Evolutionary conservation across 306 rosid genomes (phyloP).

Genomic region (Quercus wislizeni): DNA sequence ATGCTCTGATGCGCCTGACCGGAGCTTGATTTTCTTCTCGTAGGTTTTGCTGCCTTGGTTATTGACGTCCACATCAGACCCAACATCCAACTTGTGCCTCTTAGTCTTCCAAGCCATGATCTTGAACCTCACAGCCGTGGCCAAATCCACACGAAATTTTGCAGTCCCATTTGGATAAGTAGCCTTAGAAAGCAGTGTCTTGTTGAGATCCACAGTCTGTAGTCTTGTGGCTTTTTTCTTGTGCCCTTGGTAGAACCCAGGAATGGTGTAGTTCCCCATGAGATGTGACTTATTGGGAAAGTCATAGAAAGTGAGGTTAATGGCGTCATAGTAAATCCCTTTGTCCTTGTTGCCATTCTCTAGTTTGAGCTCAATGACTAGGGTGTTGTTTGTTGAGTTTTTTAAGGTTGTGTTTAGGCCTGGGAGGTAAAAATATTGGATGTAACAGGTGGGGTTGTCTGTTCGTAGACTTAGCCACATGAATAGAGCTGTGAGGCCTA

Average conservation of each 20-base stretch:
- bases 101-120: conserved; percentile 62
- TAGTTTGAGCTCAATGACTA: conserved; percentile 35
- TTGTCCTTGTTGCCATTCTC: conserved; percentile 66
- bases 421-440: conserved; percentile 55
- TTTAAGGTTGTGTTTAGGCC: conserved; percentile 57
- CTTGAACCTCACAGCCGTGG: conserved; percentile 72
- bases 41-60: conserved; percentile 29
- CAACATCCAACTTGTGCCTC: conserved; percentile 43
- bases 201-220: conserved; percentile 4
- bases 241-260: conserved; percentile 69
- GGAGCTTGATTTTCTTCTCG: conserved; percentile 44
- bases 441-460: conserved; percentile 46
- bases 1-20: conserved; percentile 41
- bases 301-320: conserved; percentile 35
- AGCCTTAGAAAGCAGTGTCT: conserved; percentile 15
- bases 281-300: conserved; percentile 8
- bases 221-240: conserved; percentile 44
- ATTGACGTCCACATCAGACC: conserved; percentile 48
- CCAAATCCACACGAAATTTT: conserved; percentile 47
- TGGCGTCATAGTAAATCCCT: conserved; percentile 58
- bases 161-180: background rate
- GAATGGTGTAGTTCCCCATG: conserved; percentile 26
- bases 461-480: conserved; percentile 51
- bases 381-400: conserved; percentile 28
- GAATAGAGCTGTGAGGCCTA: conserved; percentile 37